Evolutionary conservation across 768 basidiomycete species (phyloP).

Genomic region (Lactarius trivialis): DNA sequence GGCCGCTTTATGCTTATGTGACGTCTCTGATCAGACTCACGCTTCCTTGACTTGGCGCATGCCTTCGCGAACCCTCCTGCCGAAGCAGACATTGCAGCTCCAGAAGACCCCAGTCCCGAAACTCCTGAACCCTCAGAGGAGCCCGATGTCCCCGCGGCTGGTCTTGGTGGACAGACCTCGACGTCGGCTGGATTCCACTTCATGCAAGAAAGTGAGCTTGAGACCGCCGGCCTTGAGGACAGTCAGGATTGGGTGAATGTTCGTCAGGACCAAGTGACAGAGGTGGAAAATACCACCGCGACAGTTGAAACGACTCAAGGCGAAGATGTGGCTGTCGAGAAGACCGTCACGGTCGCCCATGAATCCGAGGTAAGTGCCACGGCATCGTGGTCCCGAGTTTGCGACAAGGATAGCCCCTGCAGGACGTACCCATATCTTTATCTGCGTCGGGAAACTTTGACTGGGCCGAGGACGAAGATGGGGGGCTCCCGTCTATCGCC

Average conservation of each 20-base stretch:
- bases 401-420: background rate
- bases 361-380: slow-evolving; percentile 10
- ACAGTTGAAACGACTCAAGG: slow-evolving; percentile 5
- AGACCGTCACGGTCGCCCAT: slow-evolving; percentile 3
- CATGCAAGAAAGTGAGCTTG: slow-evolving; percentile 77
- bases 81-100: slow-evolving; percentile 7
- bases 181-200: slow-evolving; percentile 55
- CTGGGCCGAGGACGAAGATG: slow-evolving; percentile 81
- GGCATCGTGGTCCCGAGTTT: background rate
- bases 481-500: slow-evolving; percentile 69
- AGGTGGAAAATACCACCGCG: background rate
- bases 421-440: slow-evolving; percentile 18
- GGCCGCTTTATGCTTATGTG: background rate
- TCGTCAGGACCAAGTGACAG: slow-evolving; percentile 7
- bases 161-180: slow-evolving; percentile 38
- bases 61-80: slow-evolving; percentile 43
- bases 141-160: slow-evolving; percentile 21
- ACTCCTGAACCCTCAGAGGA: slow-evolving; percentile 9
- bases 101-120: slow-evolving; percentile 1
- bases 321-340: slow-evolving; percentile 7
- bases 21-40: slow-evolving; percentile 41
- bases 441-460: slow-evolving; percentile 44
- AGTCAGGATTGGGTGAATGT: slow-evolving; percentile 23
- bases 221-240: slow-evolving; percentile 31
- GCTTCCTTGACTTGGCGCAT: slow-evolving; percentile 51